phyloP scores from a whole-genome alignment of 2,329 filamentous ascomycete species.

The Monilinia vaccinii-corymbosi region DNA sequence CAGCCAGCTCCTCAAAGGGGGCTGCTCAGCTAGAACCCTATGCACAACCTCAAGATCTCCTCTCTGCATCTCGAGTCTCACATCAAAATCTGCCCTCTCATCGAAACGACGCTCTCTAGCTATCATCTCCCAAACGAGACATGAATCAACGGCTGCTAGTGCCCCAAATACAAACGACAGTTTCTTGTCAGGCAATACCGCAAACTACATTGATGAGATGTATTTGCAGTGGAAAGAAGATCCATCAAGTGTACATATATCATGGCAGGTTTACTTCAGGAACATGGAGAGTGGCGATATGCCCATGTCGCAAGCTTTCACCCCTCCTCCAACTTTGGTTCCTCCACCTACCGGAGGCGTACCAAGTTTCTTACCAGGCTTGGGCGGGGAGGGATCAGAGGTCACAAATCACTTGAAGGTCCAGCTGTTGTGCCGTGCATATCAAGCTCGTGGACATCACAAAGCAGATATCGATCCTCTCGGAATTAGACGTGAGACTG shows the following conservation, averaged over 20 bases:
- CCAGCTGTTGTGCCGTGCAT: slow-evolving; percentile 90
- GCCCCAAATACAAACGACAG: slow-evolving; percentile 79
- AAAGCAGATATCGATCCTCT: slow-evolving; percentile 97
- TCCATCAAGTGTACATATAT: slow-evolving; percentile 87
- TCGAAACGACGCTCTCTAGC: slow-evolving; percentile 40
- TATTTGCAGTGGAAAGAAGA: slow-evolving; percentile 96
- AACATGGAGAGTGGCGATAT: slow-evolving; percentile 99
- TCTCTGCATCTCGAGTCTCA: slow-evolving; percentile 32
- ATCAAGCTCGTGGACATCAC: slow-evolving; percentile 96
- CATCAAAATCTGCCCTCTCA: slow-evolving; percentile 33
- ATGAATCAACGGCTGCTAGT: slow-evolving; percentile 45
- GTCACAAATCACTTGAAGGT: slow-evolving; percentile 97
- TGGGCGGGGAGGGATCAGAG: slow-evolving; percentile 65
- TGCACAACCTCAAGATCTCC: slow-evolving; percentile 33
- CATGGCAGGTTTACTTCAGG: slow-evolving; percentile 98
- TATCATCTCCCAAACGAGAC: slow-evolving; percentile 39
- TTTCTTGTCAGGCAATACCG: slow-evolving; percentile 93
- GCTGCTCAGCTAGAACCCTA: slow-evolving; percentile 33
- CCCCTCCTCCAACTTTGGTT: slow-evolving; percentile 85
- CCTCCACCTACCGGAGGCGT: slow-evolving; percentile 73
- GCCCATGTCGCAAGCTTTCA: slow-evolving; percentile 95
- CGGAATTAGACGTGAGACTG: slow-evolving; percentile 78
- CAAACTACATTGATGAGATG: slow-evolving; percentile 99
- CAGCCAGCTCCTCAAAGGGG: slow-evolving; percentile 52
- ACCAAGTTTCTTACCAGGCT: slow-evolving; percentile 60